phyloP scores from a whole-genome alignment of 108 stramenopile species.

The Fistulifera pelliculosa region DNA sequence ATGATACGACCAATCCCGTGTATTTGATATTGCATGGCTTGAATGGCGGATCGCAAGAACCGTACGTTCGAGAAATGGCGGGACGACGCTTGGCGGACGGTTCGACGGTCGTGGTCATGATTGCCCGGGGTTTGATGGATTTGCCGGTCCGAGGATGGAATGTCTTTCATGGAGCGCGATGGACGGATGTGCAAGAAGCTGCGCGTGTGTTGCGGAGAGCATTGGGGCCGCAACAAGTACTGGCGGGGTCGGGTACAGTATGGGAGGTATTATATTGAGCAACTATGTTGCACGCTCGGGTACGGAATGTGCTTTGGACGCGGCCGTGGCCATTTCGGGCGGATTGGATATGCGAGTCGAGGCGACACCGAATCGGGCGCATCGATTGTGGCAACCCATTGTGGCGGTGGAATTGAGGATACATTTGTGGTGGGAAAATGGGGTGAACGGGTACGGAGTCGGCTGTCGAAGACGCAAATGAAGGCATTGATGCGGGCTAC shows the following conservation, averaged over 20 bases:
- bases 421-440: conserved; percentile 66
- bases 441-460: conserved; percentile 41
- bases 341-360: conserved; percentile 81
- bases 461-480: conserved; percentile 44
- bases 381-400: conserved; percentile 88
- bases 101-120: conserved; percentile 61
- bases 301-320: conserved; percentile 50
- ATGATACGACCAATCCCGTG: conserved; percentile 49
- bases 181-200: conserved; percentile 67
- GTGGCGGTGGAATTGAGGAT: conserved; percentile 53
- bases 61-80: conserved; percentile 78
- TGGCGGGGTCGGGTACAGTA: conserved; percentile 75
- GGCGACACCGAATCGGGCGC: conserved; percentile 46
- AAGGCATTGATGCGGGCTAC: conserved; percentile 48
- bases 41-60: conserved; percentile 77
- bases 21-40: conserved; percentile 88
- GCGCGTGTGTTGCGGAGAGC: conserved; percentile 44
- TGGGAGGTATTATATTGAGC: conserved; percentile 79
- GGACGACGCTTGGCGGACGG: conserved; percentile 44
- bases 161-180: conserved; percentile 84
- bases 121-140: conserved; percentile 85
- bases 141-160: conserved; percentile 63
- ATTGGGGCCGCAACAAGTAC: conserved; percentile 28
- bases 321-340: conserved; percentile 63
- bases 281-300: conserved; percentile 84